phyloP scores from a whole-genome alignment of 768 basidiomycete genomes.

The Brasilioporus rufonigricans region DNA sequence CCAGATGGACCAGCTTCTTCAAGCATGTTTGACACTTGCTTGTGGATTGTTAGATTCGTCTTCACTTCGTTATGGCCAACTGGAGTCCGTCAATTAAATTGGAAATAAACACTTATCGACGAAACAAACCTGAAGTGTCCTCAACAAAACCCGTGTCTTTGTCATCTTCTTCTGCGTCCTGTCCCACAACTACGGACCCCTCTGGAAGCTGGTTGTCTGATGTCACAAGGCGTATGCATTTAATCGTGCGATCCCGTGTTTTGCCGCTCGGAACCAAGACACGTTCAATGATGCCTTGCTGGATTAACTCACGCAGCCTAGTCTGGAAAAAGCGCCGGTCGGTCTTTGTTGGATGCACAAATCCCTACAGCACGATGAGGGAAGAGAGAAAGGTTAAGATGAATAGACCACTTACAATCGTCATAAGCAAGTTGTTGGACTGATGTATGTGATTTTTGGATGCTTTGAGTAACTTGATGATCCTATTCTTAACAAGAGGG shows the following conservation, averaged over 20 bases:
- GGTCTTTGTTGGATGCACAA: conserved; percentile 67
- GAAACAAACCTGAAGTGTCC: conserved; percentile 31
- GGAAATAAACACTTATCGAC: not conserved
- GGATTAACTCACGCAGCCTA: conserved; percentile 68
- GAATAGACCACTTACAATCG: conserved; percentile 52
- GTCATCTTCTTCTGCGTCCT: conserved; percentile 42
- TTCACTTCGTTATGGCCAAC: conserved; percentile 44
- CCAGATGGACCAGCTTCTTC: conserved; percentile 66
- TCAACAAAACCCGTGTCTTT: conserved; percentile 31
- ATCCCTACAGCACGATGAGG: conserved; percentile 52
- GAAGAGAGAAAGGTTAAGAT: not conserved
- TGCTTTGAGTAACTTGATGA: conserved; percentile 68
- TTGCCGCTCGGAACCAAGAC: conserved; percentile 64
- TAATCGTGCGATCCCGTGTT: conserved; percentile 45
- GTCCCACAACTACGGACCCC: conserved; percentile 35
- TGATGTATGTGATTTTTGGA: conserved; percentile 70
- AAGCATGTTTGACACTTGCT: conserved; percentile 74
- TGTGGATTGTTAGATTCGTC: conserved; percentile 67
- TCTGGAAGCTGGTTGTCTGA: conserved; percentile 37
- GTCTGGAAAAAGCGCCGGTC: conserved; percentile 83
- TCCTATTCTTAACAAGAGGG: conserved; percentile 64
- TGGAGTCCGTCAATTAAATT: conserved; percentile 10
- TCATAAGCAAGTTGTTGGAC: conserved; percentile 72
- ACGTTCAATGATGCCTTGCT: conserved; percentile 72
- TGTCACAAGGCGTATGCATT: conserved; percentile 65